Evolutionary conservation across 1,284 basidiomycete species (phyloP), one percentile per base, ranked within the genome.

Genomic region (Melampsora larici-populina): DNA sequence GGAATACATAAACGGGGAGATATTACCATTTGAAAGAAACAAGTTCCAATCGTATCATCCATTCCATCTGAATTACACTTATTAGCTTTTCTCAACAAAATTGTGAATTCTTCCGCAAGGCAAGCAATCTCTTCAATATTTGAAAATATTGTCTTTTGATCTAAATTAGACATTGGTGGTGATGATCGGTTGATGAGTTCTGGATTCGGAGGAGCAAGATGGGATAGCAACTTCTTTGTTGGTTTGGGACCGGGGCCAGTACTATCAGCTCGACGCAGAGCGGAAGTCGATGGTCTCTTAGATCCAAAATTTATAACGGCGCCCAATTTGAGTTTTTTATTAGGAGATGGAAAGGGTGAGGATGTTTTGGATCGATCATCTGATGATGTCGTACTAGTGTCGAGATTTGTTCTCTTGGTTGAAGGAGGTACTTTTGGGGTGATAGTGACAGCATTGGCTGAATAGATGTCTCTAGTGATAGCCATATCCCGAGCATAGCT

Each of bases 21-120:
- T 8, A 15, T 55, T 67, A 75, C 72, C 40, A 67, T 64, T 67
- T 75, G 15, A 65, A 75, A 40, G 17, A 75, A 75, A 33, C 64
- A 67, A 26, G 24, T 33, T 11, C 72, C 72, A 15, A 75, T 66
- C 29, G 21, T 24, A 60, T 60, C 55, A 60, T 9, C 4, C 29
- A 24, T 60, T 11, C 29, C 29, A 24, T 29, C 55, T 43, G 48
- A 31, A 21, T 66, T 55, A 11, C 24, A 24, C 31, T 13, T 26
- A 43, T 65, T 46, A 9, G 72, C 72, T 17, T 40, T 33, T n/a
- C 18, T 15, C 31, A 75, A 64, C 26, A 31, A 31, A 1, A 21
- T 15, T 0, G 46, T 5, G 21, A 75, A 55, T 11, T 46, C 24
- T 17, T 33, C 9, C 24, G 72, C 63, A 4, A 75, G 64, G 13